Evolutionary conservation across 1,139 yeast genomes (phyloP).

Genomic region (Hansenula sp.): DNA sequence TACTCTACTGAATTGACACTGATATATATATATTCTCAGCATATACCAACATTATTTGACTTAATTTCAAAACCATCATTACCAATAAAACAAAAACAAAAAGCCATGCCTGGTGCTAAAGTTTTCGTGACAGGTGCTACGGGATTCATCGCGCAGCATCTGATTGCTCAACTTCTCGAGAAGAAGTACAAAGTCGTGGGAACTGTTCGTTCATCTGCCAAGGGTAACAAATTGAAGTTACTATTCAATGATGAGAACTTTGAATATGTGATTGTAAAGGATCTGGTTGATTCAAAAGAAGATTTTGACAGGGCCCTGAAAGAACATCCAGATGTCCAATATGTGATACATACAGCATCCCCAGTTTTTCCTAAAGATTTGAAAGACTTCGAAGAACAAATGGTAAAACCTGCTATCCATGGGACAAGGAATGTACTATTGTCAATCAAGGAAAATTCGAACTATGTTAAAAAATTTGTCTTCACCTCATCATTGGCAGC

Average conservation of each 20-base stretch:
- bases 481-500: slow-evolving; percentile 53
- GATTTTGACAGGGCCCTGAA: slow-evolving; percentile 35
- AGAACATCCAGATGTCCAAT: slow-evolving; percentile 37
- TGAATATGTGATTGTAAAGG: slow-evolving; percentile 26
- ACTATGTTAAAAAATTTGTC: slow-evolving; percentile 45
- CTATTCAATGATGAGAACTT: slow-evolving; percentile 3
- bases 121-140: slow-evolving; percentile 47
- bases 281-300: slow-evolving; percentile 27
- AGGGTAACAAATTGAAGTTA: slow-evolving; percentile 18
- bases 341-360: slow-evolving; percentile 52
- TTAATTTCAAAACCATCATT: too few relatives aligned
- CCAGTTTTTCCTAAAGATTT: slow-evolving; percentile 30
- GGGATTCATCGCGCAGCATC: slow-evolving; percentile 48
- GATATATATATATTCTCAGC: too few relatives aligned
- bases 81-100: too few relatives aligned
- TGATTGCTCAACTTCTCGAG: slow-evolving; percentile 26
- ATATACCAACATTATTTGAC: too few relatives aligned
- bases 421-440: slow-evolving; percentile 42
- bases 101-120: neutral
- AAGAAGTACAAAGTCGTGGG: slow-evolving; percentile 32
- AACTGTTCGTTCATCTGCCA: slow-evolving; percentile 31
- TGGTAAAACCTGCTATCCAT: slow-evolving; percentile 43
- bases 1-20: too few relatives aligned
- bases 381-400: slow-evolving; percentile 32
- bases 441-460: slow-evolving; percentile 39